Base-by-base conservation (phyloP, 2,329 filamentous ascomycete species). In the Exutisphaerella laricina region DNA sequence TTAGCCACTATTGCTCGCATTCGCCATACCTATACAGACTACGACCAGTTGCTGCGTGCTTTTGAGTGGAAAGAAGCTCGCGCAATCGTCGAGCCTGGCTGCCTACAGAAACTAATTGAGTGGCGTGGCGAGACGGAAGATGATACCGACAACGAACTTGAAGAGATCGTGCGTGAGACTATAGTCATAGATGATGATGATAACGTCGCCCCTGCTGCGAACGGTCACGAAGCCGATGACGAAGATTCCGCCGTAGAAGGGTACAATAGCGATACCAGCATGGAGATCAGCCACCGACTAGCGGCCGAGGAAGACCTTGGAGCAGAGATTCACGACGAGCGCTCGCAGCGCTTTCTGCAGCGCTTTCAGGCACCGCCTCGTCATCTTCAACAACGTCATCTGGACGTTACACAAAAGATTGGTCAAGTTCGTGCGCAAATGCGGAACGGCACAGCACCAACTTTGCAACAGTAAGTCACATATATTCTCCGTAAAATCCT, bases 141-240 rank as follows among this genome's bases (percentile, higher is more conserved):
- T 20, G 66, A 66, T 38, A 66, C 67, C 31, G 54, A 61, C 38
- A 49, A 57, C 18, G 75, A 76, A 39, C 65, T 80, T 16, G 77
- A 81, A 56, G 77, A 81, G 52, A 74, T 79, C 21, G 77, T 82
- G 40, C 73, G 76, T 37, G 79, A 82, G 60, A 74, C 80, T 45
- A 80, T 82, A 53, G 73, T 81, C 40, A 74, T 82, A 42, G 77
- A 78, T 40, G 77, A 80, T 55, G 77, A 80, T 55, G 77, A 79
- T 52, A 75, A 80, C 40, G 74, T 77, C 31, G 66, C 66, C 39
- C 66, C 69, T 31, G 29, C 18, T 28, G 29, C 28, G 10, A 16
- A 25, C 32, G 42, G 39, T 13, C 49, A 43, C 34, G 46, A 49
- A 36, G 43, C 45, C 21, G 54, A 58, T 40, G 53, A 54, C 12